These are phyloP conservation scores for Rhodotorula glutinis DNA, from an alignment of 1,284 basidiomycete species.

Conservation along the genomic window DNA sequence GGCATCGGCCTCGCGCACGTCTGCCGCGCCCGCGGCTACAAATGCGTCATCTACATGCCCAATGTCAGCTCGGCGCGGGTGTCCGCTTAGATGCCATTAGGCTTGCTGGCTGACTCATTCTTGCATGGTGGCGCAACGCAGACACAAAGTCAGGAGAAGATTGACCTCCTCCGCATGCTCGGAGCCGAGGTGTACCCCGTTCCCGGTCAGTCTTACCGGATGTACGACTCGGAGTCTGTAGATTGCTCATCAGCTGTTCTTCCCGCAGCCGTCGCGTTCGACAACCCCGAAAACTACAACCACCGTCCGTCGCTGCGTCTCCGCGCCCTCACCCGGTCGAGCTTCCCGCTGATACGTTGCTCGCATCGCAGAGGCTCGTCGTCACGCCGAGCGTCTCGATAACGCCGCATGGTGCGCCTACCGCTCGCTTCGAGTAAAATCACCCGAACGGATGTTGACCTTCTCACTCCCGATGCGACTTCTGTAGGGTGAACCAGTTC, in stretches of 20 bases:
- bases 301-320: conserved; percentile 57
- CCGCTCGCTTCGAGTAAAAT: no score
- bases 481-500: conserved; percentile 73
- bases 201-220: conserved; percentile 54
- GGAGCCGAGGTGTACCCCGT: conserved; percentile 95
- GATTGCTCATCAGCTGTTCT: no score
- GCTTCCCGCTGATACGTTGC: neutral
- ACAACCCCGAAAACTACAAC: conserved; percentile 96
- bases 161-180: conserved; percentile 93
- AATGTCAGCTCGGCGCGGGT: conserved; percentile 58
- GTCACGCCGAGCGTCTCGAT: conserved; percentile 74
- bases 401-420: conserved; percentile 75
- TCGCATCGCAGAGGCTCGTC: conserved; percentile 61
- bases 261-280: conserved; percentile 61
- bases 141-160: conserved; percentile 87
- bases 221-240: neutral
- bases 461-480: neutral
- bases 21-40: conserved; percentile 87
- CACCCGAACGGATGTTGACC: conserved; percentile 55
- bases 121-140: no score
- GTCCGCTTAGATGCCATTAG: no score
- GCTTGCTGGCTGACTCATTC: no score
- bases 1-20: conserved; percentile 56
- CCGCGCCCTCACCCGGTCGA: no score
- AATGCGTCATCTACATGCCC: conserved; percentile 99